Percentiles rank a stretch among this genome's conserved stretches.
Evolutionary conservation across 768 basidiomycete species (phyloP).

Genomic region (Phanerodontia chrysosporium): DNA sequence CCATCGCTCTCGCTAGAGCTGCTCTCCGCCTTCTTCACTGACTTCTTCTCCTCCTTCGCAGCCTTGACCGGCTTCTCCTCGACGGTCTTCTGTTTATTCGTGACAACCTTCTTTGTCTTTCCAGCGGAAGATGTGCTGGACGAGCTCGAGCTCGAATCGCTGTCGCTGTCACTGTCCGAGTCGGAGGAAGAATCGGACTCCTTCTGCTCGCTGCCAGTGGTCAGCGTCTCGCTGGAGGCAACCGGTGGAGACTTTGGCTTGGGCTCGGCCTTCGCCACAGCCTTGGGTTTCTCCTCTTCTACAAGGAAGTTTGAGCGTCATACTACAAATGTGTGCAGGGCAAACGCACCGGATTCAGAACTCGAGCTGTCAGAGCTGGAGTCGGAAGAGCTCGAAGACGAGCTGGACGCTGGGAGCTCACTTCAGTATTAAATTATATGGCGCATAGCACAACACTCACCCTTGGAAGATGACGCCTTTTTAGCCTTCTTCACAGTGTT

Average conservation of each 20-base stretch:
- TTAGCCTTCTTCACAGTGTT: neutral
- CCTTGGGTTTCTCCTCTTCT: conserved; percentile 1
- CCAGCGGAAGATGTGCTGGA: neutral
- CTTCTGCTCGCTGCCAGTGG: conserved; percentile 1
- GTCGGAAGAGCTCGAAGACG: conserved; percentile 14
- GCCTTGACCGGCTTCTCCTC: neutral
- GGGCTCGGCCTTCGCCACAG: neutral
- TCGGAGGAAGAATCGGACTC: neutral
- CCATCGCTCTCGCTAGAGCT: conserved; percentile 7
- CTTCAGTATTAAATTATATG: neutral
- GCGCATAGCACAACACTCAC: neutral
- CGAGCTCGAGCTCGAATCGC: conserved; percentile 4
- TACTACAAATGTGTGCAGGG: neutral
- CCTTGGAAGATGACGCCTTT: neutral
- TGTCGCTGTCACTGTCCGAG: neutral
- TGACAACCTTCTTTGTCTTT: neutral
- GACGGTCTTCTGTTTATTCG: neutral
- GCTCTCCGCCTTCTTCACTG: conserved; percentile 6
- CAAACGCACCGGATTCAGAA: conserved; percentile 2
- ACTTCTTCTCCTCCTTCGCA: conserved; percentile 1
- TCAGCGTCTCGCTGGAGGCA: conserved; percentile 12
- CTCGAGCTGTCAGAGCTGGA: conserved; percentile 13
- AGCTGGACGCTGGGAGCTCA: neutral
- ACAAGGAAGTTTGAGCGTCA: neutral
- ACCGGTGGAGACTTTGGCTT: conserved; percentile 2